phyloP scores from a whole-genome alignment of 78 protist genomes.

The Mantamonas sphyraenae region DNA sequence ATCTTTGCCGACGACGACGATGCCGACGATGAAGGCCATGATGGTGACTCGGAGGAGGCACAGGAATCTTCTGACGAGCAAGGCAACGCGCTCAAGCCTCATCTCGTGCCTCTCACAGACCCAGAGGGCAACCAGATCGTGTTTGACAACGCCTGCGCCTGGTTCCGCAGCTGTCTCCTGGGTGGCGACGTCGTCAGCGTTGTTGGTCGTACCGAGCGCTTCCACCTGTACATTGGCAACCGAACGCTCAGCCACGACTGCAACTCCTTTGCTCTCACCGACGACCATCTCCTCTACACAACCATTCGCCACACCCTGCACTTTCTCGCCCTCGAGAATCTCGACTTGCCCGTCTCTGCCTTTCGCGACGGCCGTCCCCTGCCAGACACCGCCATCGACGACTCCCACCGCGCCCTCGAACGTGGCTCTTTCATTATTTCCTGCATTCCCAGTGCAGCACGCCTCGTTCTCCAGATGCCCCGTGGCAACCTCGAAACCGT shows the following conservation, averaged over 20 bases:
- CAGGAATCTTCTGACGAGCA: too few relatives aligned
- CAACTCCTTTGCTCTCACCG: conserved; percentile 44
- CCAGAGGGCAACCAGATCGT: too few relatives aligned
- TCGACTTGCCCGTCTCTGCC: background rate
- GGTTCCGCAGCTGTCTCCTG: too few relatives aligned
- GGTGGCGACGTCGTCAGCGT: too few relatives aligned
- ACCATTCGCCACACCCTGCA: conserved; percentile 40
- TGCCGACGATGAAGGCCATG: too few relatives aligned
- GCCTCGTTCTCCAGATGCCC: conserved; percentile 50
- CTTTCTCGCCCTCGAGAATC: conserved; percentile 27
- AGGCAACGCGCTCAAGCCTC: too few relatives aligned
- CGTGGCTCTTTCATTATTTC: background rate
- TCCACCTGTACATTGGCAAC: conserved; percentile 20
- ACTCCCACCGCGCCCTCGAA: background rate
- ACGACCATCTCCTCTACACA: conserved; percentile 54
- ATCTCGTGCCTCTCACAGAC: too few relatives aligned
- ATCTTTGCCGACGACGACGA: too few relatives aligned
- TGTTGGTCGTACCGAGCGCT: conserved; percentile 33
- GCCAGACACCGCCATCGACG: background rate
- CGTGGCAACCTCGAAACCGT: conserved; percentile 69
- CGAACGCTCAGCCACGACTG: conserved; percentile 32
- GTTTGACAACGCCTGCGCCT: too few relatives aligned
- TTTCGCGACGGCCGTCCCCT: background rate
- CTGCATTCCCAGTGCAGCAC: background rate
- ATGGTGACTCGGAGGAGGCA: too few relatives aligned